phyloP scores from a whole-genome alignment of 371 early-diverging fungal genomes.

The Nematocida sp. region DNA sequence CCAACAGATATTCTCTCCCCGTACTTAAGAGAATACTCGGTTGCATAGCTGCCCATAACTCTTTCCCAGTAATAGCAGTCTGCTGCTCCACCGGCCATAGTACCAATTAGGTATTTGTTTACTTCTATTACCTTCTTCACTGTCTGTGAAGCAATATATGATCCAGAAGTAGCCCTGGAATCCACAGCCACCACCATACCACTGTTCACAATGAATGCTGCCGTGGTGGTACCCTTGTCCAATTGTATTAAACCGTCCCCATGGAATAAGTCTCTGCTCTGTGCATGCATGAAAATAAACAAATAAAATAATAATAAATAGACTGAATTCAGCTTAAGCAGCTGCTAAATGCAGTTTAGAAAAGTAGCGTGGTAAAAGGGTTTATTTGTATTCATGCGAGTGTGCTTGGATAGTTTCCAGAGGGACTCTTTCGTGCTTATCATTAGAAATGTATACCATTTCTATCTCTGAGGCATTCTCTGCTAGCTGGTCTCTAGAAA shows the following conservation, averaged over 20 bases:
- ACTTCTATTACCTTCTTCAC: constrained; percentile 99
- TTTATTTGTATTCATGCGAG: too few species aligned
- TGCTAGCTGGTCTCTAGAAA: constrained; percentile 58
- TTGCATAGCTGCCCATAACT: constrained; percentile 82
- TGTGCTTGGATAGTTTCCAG: too few species aligned
- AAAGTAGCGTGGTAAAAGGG: too few species aligned
- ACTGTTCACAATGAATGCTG: constrained; percentile 89
- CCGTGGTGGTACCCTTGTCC: constrained; percentile 92
- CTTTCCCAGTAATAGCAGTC: constrained; percentile 99
- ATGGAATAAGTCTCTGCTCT: neutral
- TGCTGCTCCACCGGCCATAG: constrained; percentile 99
- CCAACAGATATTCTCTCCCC: constrained; percentile 93
- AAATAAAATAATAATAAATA: constrained; percentile 27
- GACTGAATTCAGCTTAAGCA: too few species aligned
- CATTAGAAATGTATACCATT: constrained; percentile 44
- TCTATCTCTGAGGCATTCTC: constrained; percentile 64
- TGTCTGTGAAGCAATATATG: constrained; percentile 89
- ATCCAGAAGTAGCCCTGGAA: constrained; percentile 93
- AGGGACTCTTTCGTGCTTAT: constrained; percentile 28
- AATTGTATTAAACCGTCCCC: constrained; percentile 3
- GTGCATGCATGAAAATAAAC: neutral
- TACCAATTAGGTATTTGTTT: constrained; percentile 93
- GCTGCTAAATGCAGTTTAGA: too few species aligned
- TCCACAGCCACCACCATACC: constrained; percentile 97
- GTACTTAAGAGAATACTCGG: constrained; percentile 85